Base-by-base conservation (phyloP, 2,329 filamentous ascomycete genomes). In the Fusarium decemcellulare region DNA sequence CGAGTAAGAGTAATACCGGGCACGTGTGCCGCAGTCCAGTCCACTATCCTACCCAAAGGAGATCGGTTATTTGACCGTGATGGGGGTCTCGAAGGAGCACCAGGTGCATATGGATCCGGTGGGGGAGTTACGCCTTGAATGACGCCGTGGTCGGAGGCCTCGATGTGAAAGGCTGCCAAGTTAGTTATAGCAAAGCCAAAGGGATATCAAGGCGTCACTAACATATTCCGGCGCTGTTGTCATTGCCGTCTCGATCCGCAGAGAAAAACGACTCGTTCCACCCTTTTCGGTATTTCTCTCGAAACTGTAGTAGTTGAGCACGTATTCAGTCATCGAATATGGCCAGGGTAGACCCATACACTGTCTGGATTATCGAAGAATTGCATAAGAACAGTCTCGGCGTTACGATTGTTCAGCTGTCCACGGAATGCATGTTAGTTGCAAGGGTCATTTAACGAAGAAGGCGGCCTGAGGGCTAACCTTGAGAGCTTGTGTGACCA, bases 41-140 rank as follows among this genome's bases (percentile, higher is more conserved):
- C 84, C 68, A 84, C 79, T 66, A 87, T 79, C 70, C 80, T 86
- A 76, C 84, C 82, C 62, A 90, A 76, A 9, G 89, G 88, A 36
- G 89, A 90, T 72, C 83, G 83, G 67, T 85, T 85, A 63, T 86
- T 87, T 46, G 85, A 82, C 76, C 88, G 81, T 23, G 89, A 91
- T 2, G 89, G 89, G n/a, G 89, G 89, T 59, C 89, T 83, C 16
- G 89, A 90, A 0, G 87, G 87, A 6, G 86, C 85, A 30, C 80
- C 81, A 9, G 79, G 78, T 37, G 79, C 80, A 61, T 84, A 83
- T 47, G 78, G 76, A 39, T 81, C 81, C 12, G 76, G 74, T 2
- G 79, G 79, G 36, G 83, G 81, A 8, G 83, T 80, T 11, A 82
- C 76, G 18, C 83, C 83, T 44, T 84, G 81, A 34, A 86, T 81